phyloP scores from a whole-genome alignment of 257 asterid species.

The Solanum lignicaule region DNA sequence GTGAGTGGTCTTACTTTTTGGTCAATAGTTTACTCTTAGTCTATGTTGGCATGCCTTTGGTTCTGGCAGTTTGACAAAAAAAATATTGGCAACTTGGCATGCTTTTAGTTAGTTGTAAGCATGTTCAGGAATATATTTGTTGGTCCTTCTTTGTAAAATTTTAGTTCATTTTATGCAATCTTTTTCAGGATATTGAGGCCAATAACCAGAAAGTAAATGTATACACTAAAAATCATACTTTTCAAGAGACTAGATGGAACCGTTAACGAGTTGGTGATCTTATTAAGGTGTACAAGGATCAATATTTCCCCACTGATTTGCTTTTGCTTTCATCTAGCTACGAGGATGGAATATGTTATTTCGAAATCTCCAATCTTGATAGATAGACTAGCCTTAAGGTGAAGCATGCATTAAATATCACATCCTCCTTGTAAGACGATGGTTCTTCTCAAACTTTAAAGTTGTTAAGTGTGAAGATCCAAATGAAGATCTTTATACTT shows the following conservation, averaged over 20 bases:
- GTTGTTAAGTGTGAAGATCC: conserved; percentile 91
- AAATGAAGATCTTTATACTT: conserved; percentile 84
- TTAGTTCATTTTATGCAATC: neutral
- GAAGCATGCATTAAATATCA: conserved; percentile 72
- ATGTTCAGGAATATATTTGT: neutral
- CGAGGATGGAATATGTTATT: conserved; percentile 88
- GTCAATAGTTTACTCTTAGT: neutral
- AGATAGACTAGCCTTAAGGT: conserved; percentile 94
- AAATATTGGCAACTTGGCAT: neutral
- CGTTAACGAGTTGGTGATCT: conserved; percentile 74
- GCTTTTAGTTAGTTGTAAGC: neutral
- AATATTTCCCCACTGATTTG: conserved; percentile 54
- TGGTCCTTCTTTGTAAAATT: neutral
- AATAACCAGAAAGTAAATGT: conserved; percentile 70
- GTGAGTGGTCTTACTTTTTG: neutral
- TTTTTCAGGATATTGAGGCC: conserved; percentile 56
- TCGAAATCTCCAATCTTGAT: conserved; percentile 78
- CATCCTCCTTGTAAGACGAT: conserved; percentile 46
- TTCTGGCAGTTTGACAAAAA: neutral
- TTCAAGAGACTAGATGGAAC: conserved; percentile 60
- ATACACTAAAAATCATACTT: conserved; percentile 28
- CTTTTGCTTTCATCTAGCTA: conserved; percentile 74
- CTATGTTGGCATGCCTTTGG: neutral
- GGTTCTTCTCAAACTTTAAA: conserved; percentile 34
- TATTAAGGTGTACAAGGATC: conserved; percentile 62